Conservation (phyloP, 2,329 filamentous ascomycete genomes). For the Fusarium sp. region DNA sequence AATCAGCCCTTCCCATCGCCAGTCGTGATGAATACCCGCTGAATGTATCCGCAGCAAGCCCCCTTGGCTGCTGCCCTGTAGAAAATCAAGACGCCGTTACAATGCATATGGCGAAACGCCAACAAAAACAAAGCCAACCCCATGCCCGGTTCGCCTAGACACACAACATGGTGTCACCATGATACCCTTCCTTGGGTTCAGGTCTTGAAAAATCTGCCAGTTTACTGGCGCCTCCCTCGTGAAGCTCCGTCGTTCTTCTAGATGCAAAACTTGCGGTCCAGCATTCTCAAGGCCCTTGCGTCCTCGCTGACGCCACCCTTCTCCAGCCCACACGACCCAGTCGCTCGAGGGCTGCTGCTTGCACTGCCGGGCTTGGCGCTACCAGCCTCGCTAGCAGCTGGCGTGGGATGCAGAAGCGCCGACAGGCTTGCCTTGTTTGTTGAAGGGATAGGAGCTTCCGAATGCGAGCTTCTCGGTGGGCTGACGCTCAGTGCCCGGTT, state of each 20-base stretch:
- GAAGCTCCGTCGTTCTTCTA: constrained; percentile 24
- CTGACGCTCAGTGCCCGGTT: constrained; percentile 61
- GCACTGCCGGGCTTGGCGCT: constrained; percentile 59
- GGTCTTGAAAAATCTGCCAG: background rate
- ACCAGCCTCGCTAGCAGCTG: constrained; percentile 59
- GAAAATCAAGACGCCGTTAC: constrained; percentile 42
- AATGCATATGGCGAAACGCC: constrained; percentile 39
- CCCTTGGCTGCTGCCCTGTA: constrained; percentile 35
- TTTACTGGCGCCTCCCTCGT: background rate
- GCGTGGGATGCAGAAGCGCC: constrained; percentile 63
- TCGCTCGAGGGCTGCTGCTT: constrained; percentile 53
- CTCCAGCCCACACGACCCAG: constrained; percentile 44
- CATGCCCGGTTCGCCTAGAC: constrained; percentile 17
- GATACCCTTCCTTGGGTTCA: background rate
- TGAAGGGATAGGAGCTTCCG: constrained; percentile 37
- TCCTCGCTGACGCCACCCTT: constrained; percentile 69
- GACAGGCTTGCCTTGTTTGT: constrained; percentile 61
- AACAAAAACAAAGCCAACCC: constrained; percentile 24
- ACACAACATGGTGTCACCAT: background rate
- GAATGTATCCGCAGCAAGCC: constrained; percentile 39
- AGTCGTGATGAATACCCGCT: constrained; percentile 39
- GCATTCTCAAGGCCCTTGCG: constrained; percentile 71
- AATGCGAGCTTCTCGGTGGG: constrained; percentile 58
- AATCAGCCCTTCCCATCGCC: constrained; percentile 24
- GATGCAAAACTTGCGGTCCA: constrained; percentile 69